Conservation (phyloP, 1,284 basidiomycete species). For the Malassezia psittaci region DNA sequence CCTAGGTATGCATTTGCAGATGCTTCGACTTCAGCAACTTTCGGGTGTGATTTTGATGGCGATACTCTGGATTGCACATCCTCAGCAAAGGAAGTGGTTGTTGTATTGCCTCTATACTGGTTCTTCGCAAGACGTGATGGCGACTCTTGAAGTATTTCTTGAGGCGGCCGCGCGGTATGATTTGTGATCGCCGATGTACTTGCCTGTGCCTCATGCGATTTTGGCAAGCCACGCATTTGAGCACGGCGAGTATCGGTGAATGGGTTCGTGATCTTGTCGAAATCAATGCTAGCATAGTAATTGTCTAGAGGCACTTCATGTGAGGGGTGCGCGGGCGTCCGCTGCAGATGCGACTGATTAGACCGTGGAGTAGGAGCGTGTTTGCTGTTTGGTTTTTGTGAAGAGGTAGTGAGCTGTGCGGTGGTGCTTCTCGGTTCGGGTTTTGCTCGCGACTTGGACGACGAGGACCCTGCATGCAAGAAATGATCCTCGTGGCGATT, state of each 20-base stretch:
- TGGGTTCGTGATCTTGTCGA: constrained; percentile 18
- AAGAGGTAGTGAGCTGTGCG: not conserved
- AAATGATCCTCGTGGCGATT: too few species aligned
- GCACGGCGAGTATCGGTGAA: constrained; percentile 18
- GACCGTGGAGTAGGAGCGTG: not conserved
- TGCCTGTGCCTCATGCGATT: not conserved
- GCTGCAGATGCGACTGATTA: not conserved
- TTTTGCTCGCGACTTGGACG: not conserved
- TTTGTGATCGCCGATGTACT: not conserved
- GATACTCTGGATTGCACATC: too few species aligned
- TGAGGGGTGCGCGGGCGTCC: not conserved
- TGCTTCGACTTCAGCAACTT: too few species aligned
- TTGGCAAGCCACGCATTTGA: constrained; percentile 14
- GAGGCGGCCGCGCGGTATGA: not conserved
- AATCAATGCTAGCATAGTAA: constrained; percentile 14
- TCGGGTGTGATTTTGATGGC: too few species aligned
- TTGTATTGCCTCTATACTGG: too few species aligned
- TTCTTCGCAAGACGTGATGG: not conserved
- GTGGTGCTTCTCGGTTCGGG: not conserved
- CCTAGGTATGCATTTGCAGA: too few species aligned
- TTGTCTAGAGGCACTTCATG: not conserved
- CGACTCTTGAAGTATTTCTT: not conserved
- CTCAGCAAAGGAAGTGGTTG: too few species aligned
- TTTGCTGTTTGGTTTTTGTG: not conserved
- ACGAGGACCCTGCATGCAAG: not conserved